phyloP scores from a whole-genome alignment of 2,329 filamentous ascomycete species.

The Beauveria rudraprayagi region DNA sequence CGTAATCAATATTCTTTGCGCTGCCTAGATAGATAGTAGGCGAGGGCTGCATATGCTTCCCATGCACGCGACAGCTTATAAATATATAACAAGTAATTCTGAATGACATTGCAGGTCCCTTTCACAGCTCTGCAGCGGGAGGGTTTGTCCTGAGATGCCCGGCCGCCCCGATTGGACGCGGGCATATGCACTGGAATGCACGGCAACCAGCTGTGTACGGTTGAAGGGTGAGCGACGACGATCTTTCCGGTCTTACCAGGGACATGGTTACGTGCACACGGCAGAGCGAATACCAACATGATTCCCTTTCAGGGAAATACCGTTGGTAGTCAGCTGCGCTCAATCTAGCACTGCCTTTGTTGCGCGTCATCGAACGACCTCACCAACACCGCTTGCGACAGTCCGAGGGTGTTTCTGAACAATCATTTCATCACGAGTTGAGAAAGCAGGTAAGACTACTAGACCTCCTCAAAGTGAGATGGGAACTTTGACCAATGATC shows the following conservation, averaged over 20 bases:
- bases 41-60: no score
- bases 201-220: not conserved
- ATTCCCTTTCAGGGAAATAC: no score
- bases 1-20: not conserved
- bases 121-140: not conserved
- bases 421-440: no score
- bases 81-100: not conserved
- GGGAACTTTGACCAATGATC: no score
- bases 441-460: no score
- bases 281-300: not conserved
- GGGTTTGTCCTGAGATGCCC: not conserved
- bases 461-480: no score
- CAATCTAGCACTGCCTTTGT: no score
- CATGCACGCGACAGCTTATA: not conserved
- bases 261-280: not conserved
- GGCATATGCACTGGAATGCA: not conserved
- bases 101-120: not conserved
- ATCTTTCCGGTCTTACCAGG: not conserved
- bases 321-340: no score
- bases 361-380: no score
- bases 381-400: no score
- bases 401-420: no score
- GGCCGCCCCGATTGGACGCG: not conserved
- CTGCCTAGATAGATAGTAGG: no score
- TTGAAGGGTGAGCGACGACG: not conserved